Base-by-base conservation (phyloP, 768 basidiomycete species). In the Hebeloma cylindrosporum region DNA sequence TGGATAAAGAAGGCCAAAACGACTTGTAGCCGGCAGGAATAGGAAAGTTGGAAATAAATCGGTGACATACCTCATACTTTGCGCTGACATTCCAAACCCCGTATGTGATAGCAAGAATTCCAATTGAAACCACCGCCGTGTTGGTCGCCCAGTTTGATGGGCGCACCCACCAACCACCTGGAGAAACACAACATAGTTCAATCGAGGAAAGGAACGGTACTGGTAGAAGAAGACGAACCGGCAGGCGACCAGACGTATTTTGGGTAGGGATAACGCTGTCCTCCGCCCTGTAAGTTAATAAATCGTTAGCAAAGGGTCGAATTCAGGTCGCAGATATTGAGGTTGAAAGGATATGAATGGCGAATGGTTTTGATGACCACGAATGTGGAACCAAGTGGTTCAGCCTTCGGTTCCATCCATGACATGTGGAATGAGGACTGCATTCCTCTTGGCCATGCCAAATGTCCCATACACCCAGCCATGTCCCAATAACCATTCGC, bases 181-280 rank as follows among this genome's bases (percentile, higher is more conserved):
- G 21, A 30, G 21, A 38, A 48, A 10, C 7, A 28, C 2, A 26
- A 11, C 14, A 27, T 1, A 4, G 7, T 28, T 26, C 29, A 17
- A 25, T 27, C 4, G 13, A n/a, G 4, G 20, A 27, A 5, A 16
- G n/a, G 6, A 11, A 14, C 6, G 13, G 35, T 1, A 20, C 13
- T 40, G 18, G 23, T 17, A 23, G 5, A 29, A 13, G 26, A 33
- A 35, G 38, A 52, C 64, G 47, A 30, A 90, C 91, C 91, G 53
- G 93, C 77, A 60, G 94, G 93, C 17, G 92, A 86, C 91, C 92
- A 97, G 43, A 96, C 93, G 60, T 88, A 79, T 74, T 93, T 94
- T 23, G 92, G 93, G 65, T 85, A 96, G 7, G 93, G 91, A 75
- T 90, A 96, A 69, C 90, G 83, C 43, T 70, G 79, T 51, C 87